Evolutionary conservation across 768 basidiomycete genomes (phyloP), one percentile per base, ranked within the genome.

Genomic region (Termitomyces sp.): DNA sequence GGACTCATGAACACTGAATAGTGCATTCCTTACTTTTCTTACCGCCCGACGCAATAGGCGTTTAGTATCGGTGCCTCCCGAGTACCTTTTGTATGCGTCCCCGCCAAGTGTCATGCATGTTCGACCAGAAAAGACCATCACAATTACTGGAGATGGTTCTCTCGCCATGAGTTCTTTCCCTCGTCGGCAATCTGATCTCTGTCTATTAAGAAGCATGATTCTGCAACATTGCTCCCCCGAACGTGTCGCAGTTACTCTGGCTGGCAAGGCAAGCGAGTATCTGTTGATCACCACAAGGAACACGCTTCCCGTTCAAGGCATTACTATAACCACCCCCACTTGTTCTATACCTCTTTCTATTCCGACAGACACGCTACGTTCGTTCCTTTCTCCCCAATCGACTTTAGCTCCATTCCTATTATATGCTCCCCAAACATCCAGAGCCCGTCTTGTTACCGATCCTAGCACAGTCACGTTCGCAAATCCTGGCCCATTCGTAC

Each of bases 11-110:
- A 67, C 66, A 5, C 58, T 62, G 18, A 30, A 64, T 28, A 60
- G 70, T 55, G 56, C 65, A 47, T 62, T 66, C 35, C 20, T 75
- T 43, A 51, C 74, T 35, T 60, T 77, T 55, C 60, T 78, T 38
- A 63, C 72, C 41, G 70, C 75, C 51, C 64, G 67, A 47, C 48
- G 48, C 13, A 54, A 58, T 16, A 45, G 50, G 20, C 52, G 51
- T n/a, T 56, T 62, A 3, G 50, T 67, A 30, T 58, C 65, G 20
- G 49, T 67, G 13, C 62, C 59, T 3, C 72, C 65, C 1, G 70
- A 69, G 9, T 68, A 72, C 47, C 54, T 71, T 41, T 52, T 77
- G 9, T 64, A 60, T 54, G 66, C 72, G 9, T 68, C 74, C n/a
- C 54, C 66, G 28, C 66, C 58, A 46, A 59, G 65, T 30, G 60